These are phyloP conservation scores for Gossypioides kirkii DNA, from an alignment of 345 rosid species.

Conservation along the genomic window DNA sequence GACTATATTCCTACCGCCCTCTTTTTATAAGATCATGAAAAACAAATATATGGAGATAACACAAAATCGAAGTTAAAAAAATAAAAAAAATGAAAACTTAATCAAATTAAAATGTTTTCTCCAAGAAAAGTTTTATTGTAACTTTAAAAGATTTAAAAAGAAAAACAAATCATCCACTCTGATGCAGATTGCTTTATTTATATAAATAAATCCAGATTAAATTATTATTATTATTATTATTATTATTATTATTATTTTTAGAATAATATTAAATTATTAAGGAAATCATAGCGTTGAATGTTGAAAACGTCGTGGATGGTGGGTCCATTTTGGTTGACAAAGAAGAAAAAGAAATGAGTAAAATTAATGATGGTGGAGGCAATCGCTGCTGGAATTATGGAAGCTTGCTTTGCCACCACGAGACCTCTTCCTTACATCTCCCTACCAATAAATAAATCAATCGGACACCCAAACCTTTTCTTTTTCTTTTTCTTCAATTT, in stretches of 20 bases:
- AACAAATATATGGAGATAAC: no score
- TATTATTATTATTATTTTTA: not conserved
- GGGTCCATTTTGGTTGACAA: not conserved
- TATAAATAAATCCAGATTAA: not conserved
- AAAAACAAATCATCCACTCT: no score
- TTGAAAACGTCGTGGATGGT: not conserved
- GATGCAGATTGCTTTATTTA: no score
- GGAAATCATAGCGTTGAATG: not conserved
- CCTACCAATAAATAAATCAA: not conserved
- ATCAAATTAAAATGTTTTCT: no score
- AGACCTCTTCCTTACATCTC: not conserved
- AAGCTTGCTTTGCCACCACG: not conserved
- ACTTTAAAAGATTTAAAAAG: no score
- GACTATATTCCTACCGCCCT: no score
- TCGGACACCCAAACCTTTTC: not conserved
- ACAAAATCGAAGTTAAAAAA: no score
- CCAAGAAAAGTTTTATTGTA: no score
- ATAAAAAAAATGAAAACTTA: no score
- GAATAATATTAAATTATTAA: not conserved
- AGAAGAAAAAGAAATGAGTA: not conserved
- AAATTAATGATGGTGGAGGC: not conserved
- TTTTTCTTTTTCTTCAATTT: not conserved
- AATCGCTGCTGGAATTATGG: slow-evolving; percentile 19
- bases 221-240: not conserved
- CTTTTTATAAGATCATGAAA: no score